phyloP scores from a whole-genome alignment of 116 monocot species.

The Iris pallida region DNA sequence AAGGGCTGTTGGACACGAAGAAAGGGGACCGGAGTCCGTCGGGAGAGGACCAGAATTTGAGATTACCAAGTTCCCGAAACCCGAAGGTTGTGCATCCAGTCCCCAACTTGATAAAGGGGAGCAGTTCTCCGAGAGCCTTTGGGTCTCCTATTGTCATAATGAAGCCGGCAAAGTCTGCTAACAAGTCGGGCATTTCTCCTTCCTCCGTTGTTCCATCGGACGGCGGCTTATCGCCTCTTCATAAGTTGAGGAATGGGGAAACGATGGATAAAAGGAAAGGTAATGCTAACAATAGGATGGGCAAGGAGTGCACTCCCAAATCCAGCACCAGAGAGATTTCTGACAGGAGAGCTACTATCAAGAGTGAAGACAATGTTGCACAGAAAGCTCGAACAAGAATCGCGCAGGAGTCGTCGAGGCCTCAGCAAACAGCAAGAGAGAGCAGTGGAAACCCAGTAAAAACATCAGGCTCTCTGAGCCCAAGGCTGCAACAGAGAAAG shows the following conservation, averaged over 20 bases:
- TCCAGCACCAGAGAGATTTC: conserved; percentile 18
- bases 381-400: conserved; percentile 16
- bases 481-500: conserved; percentile 67
- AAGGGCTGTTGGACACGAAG: conserved; percentile 43
- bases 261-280: conserved; percentile 24
- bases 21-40: not conserved
- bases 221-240: conserved; percentile 31
- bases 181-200: conserved; percentile 2
- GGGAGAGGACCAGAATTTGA: conserved; percentile 5
- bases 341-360: not conserved
- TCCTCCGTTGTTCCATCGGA: conserved; percentile 23
- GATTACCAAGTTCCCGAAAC: not conserved
- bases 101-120: conserved; percentile 6
- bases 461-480: conserved; percentile 43
- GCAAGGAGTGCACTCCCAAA: conserved; percentile 35
- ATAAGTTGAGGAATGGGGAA: conserved; percentile 30
- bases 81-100: not conserved
- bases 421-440: conserved; percentile 30
- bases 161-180: conserved; percentile 60
- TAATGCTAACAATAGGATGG: conserved; percentile 8
- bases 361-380: conserved; percentile 17
- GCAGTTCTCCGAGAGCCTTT: conserved; percentile 10
- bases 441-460: conserved; percentile 23
- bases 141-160: conserved; percentile 82
- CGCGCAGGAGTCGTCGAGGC: conserved; percentile 23